Evolutionary conservation across 2,329 filamentous ascomycete genomes (phyloP), one percentile per base, ranked within the genome.

Genomic region (Alternaria longipes): DNA sequence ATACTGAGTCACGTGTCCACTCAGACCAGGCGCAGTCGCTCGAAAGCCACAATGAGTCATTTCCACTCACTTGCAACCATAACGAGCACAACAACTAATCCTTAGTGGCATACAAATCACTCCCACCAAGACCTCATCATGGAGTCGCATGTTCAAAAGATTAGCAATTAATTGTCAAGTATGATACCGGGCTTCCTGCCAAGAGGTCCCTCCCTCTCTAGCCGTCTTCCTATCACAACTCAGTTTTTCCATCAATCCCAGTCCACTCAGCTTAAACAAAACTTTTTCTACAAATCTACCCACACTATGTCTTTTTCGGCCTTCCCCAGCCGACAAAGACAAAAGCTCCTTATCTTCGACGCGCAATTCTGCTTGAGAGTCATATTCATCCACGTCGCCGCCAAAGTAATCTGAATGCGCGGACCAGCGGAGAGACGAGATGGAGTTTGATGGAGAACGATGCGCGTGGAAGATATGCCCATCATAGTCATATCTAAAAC

Each of bases 401-500:
- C 20, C 44, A 20, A 58, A 67, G 46, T 67, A 68, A 11, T 64
- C 64, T 8, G 54, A 56, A 30, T 32, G n/a, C 3, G 28, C 6
- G 38, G 28, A 32, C 8, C 56, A 50, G 49, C 36, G 38, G 22
- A 20, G 3, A 24, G 40, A 14, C 20, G 22, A 36, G 11, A 41
- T 18, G 18, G 18, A 41, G 11, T 5, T 18, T 9, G 38, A 41
- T 12, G 38, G 18, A 3, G 34, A 24, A 41, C 54, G 54, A 54
- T 68, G 66, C 3, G 69, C 30, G 45, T 72, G 69, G 18, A 69
- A 40, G 0, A 62, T 52, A 5, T 49, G 50, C 2, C 70, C 69
- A 52, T 73, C 57, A 56, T 71, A 72, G 38, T 61, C 63, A 45
- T 68, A 71, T 2, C 32, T 3, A 18, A 63, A 64, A 1, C 24